Conservation (phyloP, 768 basidiomycete species). For the Suillus americanus region DNA sequence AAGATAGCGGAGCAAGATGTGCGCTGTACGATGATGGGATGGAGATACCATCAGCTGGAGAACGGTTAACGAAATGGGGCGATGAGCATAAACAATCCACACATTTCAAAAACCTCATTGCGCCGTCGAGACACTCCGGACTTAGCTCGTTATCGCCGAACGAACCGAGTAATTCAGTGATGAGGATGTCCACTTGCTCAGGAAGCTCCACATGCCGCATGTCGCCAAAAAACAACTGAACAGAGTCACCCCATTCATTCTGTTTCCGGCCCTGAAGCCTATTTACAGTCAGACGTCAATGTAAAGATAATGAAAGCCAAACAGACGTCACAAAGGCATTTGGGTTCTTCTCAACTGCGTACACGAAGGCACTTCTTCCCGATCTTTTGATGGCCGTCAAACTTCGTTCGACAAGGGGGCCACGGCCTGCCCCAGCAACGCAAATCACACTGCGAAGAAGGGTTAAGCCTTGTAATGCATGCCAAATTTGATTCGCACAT, state of each 20-base stretch:
- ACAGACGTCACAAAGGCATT: conserved; percentile 93
- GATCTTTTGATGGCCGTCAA: conserved; percentile 74
- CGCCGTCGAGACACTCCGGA: conserved; percentile 97
- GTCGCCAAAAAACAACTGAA: conserved; percentile 88
- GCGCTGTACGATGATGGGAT: conserved; percentile 97
- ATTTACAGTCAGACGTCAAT: conserved; percentile 15
- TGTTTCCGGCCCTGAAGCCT: conserved; percentile 85
- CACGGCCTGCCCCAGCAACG: conserved; percentile 93
- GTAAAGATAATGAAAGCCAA: conserved; percentile 11
- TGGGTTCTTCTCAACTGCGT: conserved; percentile 96
- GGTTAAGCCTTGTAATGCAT: conserved; percentile 5
- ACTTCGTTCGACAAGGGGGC: conserved; percentile 86
- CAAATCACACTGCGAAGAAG: conserved; percentile 65
- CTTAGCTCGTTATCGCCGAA: conserved; percentile 99
- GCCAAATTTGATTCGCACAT: conserved; percentile 49
- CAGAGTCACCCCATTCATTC: conserved; percentile 79
- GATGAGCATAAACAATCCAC: conserved; percentile 8
- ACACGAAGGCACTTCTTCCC: conserved; percentile 60
- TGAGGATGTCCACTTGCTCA: conserved; percentile 87
- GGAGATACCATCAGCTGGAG: conserved; percentile 84
- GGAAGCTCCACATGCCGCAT: conserved; percentile 86
- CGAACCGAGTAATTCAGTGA: conserved; percentile 94
- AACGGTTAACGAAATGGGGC: conserved; percentile 14
- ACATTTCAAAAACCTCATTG: conserved; percentile 92
- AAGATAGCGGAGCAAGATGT: conserved; percentile 90